Base-by-base conservation (phyloP, 192 early-diverging fungal genomes). In the Irineochytrium annulatum region DNA sequence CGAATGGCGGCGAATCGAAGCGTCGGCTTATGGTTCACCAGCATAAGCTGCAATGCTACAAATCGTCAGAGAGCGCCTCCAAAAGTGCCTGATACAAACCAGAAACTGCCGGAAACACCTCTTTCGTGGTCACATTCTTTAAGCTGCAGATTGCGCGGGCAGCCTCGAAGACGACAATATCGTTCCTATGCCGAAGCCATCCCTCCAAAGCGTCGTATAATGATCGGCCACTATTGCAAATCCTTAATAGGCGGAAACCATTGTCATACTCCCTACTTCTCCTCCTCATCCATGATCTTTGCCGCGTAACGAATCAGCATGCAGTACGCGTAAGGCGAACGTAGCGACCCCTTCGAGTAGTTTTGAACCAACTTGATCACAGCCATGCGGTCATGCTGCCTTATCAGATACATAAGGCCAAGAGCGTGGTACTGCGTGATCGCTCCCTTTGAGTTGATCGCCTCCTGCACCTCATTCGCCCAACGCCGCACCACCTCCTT, bases 371-470 rank as follows among this genome's bases (percentile, higher is more conserved):
- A 62, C 76, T 99, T 99, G 67, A 90, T 84, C 46, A 99, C 91
- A 6, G 96, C 96, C 95, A 99, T 97, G 34, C 90, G 83, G 78
- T 99, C 96, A 67, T 96, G 94, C 68, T 94, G 91, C 13, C 92
- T 81, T 55, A 99, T 97, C 48, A 86, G 85, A 65, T 95, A 99
- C 72, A 99, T 67, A 6, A 99, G 77, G 2, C 95, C 96, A 14
- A 97, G 69, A n/a, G 96, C 95, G 65, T 99, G 96, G 73, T 99
- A 99, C 77, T 99, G 96, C 32, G 86, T 85, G 70, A 91, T 92
- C 56, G 86, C 87, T n/a, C 90, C 89, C 63, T 95, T 97, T 51
- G 82, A 82, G 73, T 89, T 88, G 27, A 94, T 84, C 1, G 93
- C 91, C 77, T 99, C 96, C 71, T 91, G 87, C 22, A 92, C 93